These are phyloP conservation scores for Sodiomyces alkalinus DNA, from an alignment of 2,329 filamentous ascomycete genomes.

Conservation along the genomic window DNA sequence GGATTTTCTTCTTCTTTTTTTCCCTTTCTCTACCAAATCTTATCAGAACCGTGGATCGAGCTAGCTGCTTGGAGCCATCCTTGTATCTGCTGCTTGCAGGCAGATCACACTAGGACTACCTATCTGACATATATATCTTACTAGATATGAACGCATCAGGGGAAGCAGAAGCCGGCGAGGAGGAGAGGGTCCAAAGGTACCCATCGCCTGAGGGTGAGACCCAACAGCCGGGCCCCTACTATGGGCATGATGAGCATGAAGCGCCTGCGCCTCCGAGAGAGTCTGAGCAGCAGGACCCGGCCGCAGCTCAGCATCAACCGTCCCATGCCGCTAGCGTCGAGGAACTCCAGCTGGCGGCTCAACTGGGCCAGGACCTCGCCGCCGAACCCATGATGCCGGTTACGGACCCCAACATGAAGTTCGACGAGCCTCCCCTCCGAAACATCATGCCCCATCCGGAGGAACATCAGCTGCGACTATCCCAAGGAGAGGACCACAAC, in stretches of 20 bases:
- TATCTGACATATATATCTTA: background rate
- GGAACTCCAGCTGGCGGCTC: constrained; percentile 42
- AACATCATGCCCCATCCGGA: constrained; percentile 28
- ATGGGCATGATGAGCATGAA: constrained; percentile 5
- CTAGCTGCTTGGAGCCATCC: no score
- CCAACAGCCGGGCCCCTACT: constrained; percentile 5
- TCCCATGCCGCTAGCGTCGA: constrained; percentile 29
- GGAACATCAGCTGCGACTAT: background rate
- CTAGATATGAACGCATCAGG: constrained; percentile 3
- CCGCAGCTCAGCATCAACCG: constrained; percentile 24
- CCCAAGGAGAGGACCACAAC: no score
- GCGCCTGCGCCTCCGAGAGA: constrained; percentile 11
- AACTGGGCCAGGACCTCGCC: constrained; percentile 38
- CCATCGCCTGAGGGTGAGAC: constrained; percentile 4
- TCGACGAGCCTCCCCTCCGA: constrained; percentile 26
- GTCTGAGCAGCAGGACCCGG: constrained; percentile 16
- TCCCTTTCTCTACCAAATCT: no score
- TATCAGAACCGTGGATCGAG: no score
- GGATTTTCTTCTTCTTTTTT: no score
- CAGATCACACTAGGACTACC: background rate
- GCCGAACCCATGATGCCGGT: constrained; percentile 31
- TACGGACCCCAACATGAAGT: constrained; percentile 27
- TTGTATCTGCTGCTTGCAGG: background rate
- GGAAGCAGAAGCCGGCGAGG: constrained; percentile 3
- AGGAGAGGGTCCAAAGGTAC: constrained; percentile 5